Evolutionary conservation across 768 basidiomycete genomes (phyloP).

Genomic region (Mrakia frigida): DNA sequence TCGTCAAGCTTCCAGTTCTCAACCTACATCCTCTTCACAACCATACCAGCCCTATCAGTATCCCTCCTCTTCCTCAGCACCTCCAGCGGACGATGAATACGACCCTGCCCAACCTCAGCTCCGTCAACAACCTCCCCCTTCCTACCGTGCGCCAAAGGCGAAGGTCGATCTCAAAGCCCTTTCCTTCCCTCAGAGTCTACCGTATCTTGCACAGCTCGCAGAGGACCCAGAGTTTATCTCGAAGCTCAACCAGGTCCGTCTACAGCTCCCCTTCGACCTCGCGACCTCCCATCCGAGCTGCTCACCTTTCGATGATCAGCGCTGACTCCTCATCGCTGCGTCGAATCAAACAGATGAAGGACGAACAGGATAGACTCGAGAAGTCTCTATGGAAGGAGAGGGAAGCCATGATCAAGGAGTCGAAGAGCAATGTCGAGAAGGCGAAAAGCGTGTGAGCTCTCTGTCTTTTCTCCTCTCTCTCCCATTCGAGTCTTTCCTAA

Average conservation of each 20-base stretch:
- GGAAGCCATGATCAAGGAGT: background rate
- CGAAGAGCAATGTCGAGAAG: background rate
- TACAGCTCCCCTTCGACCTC: background rate
- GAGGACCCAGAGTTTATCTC: background rate
- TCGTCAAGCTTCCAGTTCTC: background rate
- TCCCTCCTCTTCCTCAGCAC: background rate
- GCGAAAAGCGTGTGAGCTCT: slow-evolving; percentile 7
- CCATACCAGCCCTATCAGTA: background rate
- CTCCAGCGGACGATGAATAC: slow-evolving; percentile 4
- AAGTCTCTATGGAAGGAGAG: background rate
- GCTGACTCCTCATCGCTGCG: background rate
- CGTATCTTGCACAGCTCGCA: background rate
- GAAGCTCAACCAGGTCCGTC: background rate
- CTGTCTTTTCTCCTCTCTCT: background rate
- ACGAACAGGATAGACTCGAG: background rate
- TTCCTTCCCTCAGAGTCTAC: slow-evolving; percentile 4
- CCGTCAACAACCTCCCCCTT: background rate
- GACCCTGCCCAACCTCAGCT: slow-evolving; percentile 5
- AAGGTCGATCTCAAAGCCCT: slow-evolving; percentile 11
- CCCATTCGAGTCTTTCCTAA: background rate
- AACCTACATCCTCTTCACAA: background rate
- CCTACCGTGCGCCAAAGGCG: background rate
- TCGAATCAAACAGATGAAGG: background rate
- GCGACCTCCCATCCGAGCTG: too few relatives aligned
- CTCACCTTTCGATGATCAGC: too few relatives aligned